Base-by-base conservation (phyloP, 495 filamentous ascomycete genomes). In the Aspergillus leporis region DNA sequence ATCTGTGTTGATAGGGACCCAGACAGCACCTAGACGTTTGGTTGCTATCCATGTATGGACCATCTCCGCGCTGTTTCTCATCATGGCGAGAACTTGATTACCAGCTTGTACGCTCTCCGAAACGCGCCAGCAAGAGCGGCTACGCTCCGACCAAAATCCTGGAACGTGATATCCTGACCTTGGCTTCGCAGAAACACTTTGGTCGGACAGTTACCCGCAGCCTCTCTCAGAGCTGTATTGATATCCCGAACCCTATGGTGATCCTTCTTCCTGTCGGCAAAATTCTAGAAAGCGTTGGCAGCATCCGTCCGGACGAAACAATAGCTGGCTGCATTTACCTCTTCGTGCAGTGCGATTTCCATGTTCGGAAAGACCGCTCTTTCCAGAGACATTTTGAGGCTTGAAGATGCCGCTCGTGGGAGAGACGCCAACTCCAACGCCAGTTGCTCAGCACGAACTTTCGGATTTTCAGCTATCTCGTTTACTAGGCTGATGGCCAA, bases 1-100 rank as follows among this genome's bases (percentile, higher is more conserved):
- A n/a, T 41, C 38, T n/a, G 38, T 41, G 38, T 41, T 41, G 8
- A 41, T n/a, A 3, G 38, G 38, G 3, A 41, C 38, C 38, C 38
- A 41, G 12, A 41, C 16, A 14, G 14, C 38, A n/a, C 38, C 38
- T 5, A 41, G 38, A 16, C 38, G 38, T 7, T 41, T 41, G 13
- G 38, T 3, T n/a, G 38, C 38, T 18, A 41, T 41, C 38, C 38
- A 41, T n/a, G 38, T 41, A n/a, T 41, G 14, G 3, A 41, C 38
- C 38, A 41, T 41, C 38, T 41, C 38, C 16, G n/a, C 38, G 38
- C 38, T 41, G 38, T 41, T 41, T 41, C 38, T 41, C 38, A 41
- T 41, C 38, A 41, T 41, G 14, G n/a, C 38, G 38, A 41, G 38
- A 41, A 41, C 38, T 16, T 6, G 38, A 5, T 41, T 14, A 3